phyloP scores from a whole-genome alignment of 1,284 basidiomycete species.

The Ganoderma leucocontextum region DNA sequence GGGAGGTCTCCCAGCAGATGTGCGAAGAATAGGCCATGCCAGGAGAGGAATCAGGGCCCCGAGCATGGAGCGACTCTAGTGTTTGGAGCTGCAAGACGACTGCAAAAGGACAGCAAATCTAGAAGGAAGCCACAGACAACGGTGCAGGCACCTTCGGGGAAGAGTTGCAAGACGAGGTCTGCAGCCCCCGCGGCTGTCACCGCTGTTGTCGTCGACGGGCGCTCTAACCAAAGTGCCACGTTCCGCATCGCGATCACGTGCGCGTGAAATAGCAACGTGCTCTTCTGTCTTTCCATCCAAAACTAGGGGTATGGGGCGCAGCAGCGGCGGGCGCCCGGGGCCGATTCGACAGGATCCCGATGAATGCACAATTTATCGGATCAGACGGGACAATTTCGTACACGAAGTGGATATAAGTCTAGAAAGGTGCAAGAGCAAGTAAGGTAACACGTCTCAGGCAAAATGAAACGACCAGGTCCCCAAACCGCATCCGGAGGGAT shows the following conservation, averaged over 20 bases:
- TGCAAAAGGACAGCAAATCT: neutral
- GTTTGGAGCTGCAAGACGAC: neutral
- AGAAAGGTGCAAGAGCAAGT: too few relatives aligned
- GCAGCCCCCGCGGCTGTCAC: neutral
- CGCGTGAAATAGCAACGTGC: neutral
- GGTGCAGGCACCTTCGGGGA: neutral
- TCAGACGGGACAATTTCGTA: too few relatives aligned
- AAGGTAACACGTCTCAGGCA: too few relatives aligned
- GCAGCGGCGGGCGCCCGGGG: too few relatives aligned
- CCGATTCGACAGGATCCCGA: too few relatives aligned
- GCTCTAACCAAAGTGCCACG: neutral
- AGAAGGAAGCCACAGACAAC: neutral
- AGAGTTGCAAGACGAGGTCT: neutral
- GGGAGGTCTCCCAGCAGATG: conserved; percentile 54
- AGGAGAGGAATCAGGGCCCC: conserved; percentile 21
- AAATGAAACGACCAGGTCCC: too few relatives aligned
- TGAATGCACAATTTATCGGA: too few relatives aligned
- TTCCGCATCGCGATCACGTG: conserved; percentile 4
- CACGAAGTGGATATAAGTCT: too few relatives aligned
- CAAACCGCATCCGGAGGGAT: too few relatives aligned
- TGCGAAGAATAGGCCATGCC: conserved; percentile 24
- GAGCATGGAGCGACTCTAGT: conserved; percentile 20
- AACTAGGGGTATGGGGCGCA: too few relatives aligned
- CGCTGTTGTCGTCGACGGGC: neutral
- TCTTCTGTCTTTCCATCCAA: neutral